Evolutionary conservation across 768 basidiomycete species (phyloP).

Genomic region (Boletus sp.): DNA sequence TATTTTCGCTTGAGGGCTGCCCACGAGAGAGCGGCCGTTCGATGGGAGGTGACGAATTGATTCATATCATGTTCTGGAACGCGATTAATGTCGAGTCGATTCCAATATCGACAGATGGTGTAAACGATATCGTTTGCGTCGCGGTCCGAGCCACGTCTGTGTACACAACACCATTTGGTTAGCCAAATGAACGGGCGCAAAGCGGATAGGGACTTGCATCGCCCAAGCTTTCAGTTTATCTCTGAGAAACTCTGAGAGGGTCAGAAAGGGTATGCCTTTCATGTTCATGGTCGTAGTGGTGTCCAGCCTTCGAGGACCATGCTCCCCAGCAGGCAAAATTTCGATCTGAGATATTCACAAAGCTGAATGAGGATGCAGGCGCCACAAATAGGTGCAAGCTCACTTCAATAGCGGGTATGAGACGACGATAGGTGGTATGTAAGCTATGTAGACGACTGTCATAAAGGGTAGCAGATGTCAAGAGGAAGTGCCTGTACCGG

Average conservation of each 20-base stretch:
- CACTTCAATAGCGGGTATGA: constrained; percentile 78
- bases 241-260: constrained; percentile 82
- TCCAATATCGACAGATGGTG: constrained; percentile 74
- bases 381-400: constrained; percentile 13
- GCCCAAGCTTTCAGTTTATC: constrained; percentile 84
- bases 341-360: constrained; percentile 56
- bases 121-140: constrained; percentile 80
- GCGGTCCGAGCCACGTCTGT: constrained; percentile 64
- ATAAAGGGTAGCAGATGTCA: constrained; percentile 1
- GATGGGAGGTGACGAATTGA: constrained; percentile 60
- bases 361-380: constrained; percentile 1
- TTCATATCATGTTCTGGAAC: constrained; percentile 86
- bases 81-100: constrained; percentile 80
- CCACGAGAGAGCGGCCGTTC: constrained; percentile 71
- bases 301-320: constrained; percentile 75
- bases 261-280: constrained; percentile 74
- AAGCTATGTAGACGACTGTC: constrained; percentile 44
- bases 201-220: constrained; percentile 48
- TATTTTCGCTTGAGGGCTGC: constrained; percentile 72
- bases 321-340: constrained; percentile 78
- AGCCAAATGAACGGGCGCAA: constrained; percentile 12
- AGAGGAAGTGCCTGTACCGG: constrained; percentile 45
- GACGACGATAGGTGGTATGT: constrained; percentile 70
- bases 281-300: constrained; percentile 63
- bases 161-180: constrained; percentile 1